Percentiles rank a stretch among this genome's conserved stretches.
Evolutionary conservation across 2,329 filamentous ascomycete species (phyloP).

Genomic region (Aureobasidium lini): DNA sequence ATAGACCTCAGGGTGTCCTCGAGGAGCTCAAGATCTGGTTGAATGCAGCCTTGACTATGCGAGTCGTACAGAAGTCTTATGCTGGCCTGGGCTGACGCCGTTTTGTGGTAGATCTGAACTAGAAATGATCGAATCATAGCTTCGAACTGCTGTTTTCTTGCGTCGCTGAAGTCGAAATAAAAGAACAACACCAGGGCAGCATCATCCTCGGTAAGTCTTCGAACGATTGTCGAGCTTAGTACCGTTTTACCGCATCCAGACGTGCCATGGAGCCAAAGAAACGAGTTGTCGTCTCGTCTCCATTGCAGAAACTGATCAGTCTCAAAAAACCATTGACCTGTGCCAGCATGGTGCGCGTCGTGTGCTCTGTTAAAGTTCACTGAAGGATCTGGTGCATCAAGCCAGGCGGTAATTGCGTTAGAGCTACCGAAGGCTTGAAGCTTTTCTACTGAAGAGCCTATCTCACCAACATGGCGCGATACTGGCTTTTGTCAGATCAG

Average conservation of each 20-base stretch:
- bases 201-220: neutral
- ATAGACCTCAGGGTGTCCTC: neutral
- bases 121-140: neutral
- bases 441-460: too few species aligned
- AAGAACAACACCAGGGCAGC: neutral
- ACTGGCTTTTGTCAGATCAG: too few species aligned
- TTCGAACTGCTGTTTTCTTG: neutral
- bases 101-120: neutral
- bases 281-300: neutral
- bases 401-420: neutral
- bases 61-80: neutral
- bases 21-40: neutral
- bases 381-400: neutral
- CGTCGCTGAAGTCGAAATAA: neutral
- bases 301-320: neutral
- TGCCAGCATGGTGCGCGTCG: neutral
- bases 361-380: neutral
- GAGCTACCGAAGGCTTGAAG: too few species aligned
- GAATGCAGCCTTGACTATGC: neutral
- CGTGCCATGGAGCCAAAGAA: constrained; percentile 10
- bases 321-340: neutral
- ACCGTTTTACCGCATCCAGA: constrained; percentile 11
- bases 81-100: too few species aligned
- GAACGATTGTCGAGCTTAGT: constrained; percentile 6
- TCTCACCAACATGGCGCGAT: neutral